These are phyloP conservation scores for Iberis amara DNA, from an alignment of 441 rosid species.

Conservation along the genomic window DNA sequence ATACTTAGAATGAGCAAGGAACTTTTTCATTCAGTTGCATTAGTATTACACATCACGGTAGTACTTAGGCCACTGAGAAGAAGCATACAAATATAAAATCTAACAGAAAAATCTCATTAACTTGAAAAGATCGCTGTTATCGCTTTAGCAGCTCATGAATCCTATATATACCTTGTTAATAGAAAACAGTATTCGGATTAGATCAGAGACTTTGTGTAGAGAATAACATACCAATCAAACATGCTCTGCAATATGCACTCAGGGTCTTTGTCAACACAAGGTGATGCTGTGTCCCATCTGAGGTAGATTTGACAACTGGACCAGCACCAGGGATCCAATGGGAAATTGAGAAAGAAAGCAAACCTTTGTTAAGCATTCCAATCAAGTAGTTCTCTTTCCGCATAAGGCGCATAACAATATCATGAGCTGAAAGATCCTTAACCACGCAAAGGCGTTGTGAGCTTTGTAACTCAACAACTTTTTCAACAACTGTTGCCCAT, in stretches of 20 bases:
- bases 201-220: slow-evolving; percentile 5
- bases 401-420: slow-evolving; percentile 89
- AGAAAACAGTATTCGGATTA: neutral
- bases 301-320: slow-evolving; percentile 53
- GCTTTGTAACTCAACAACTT: slow-evolving; percentile 77
- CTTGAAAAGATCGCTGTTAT: neutral
- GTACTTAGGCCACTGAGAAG: slow-evolving; percentile 1
- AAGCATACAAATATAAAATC: slow-evolving; percentile 4
- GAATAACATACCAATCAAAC: slow-evolving; percentile 81
- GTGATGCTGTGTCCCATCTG: slow-evolving; percentile 48
- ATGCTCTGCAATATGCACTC: slow-evolving; percentile 97
- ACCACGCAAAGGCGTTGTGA: slow-evolving; percentile 84
- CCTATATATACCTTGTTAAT: slow-evolving; percentile 5
- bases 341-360: slow-evolving; percentile 82
- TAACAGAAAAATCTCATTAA: slow-evolving; percentile 3
- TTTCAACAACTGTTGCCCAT: slow-evolving; percentile 90
- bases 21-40: slow-evolving; percentile 4
- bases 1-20: slow-evolving; percentile 18
- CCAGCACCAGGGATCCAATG: slow-evolving; percentile 95
- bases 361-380: slow-evolving; percentile 94
- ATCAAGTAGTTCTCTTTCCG: slow-evolving; percentile 97
- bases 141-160: neutral
- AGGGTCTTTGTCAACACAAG: slow-evolving; percentile 78
- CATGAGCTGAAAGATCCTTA: slow-evolving; percentile 94
- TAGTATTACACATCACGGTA: slow-evolving; percentile 1